These are phyloP conservation scores for Aspergillus sp. DNA, from an alignment of 2,329 filamentous ascomycete genomes.

Conservation along the genomic window DNA sequence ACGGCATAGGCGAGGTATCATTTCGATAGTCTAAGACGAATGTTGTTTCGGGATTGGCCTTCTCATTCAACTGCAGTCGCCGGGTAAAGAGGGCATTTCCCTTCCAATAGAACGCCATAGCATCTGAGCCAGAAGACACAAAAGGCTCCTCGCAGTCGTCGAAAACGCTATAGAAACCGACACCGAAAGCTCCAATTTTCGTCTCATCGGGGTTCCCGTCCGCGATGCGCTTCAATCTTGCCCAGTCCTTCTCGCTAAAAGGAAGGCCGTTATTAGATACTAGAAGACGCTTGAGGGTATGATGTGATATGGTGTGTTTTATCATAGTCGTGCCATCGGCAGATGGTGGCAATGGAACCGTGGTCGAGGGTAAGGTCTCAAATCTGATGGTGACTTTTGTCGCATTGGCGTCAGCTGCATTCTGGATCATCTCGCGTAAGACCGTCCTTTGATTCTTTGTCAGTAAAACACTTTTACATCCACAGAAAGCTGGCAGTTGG, in stretches of 20 bases:
- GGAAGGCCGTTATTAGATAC: constrained; percentile 90
- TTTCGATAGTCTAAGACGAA: constrained; percentile 95
- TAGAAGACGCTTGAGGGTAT: constrained; percentile 82
- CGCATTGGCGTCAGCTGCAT: constrained; percentile 95
- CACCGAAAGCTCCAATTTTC: constrained; percentile 97
- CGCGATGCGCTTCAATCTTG: constrained; percentile 90
- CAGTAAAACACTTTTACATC: constrained; percentile 25
- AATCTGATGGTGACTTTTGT: constrained; percentile 86
- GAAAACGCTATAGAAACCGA: constrained; percentile 98
- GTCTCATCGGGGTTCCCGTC: constrained; percentile 98
- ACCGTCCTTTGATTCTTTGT: constrained; percentile 49
- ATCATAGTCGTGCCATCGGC: constrained; percentile 69
- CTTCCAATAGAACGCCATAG: constrained; percentile 99
- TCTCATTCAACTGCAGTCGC: constrained; percentile 70
- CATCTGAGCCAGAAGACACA: constrained; percentile 85
- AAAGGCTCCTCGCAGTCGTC: constrained; percentile 98
- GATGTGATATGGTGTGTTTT: constrained; percentile 79
- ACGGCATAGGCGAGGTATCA: constrained; percentile 79
- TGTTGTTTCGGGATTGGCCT: constrained; percentile 70
- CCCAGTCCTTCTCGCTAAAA: constrained; percentile 91
- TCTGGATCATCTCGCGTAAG: constrained; percentile 91
- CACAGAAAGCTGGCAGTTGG: not conserved
- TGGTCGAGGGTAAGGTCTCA: constrained; percentile 82
- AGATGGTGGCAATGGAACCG: constrained; percentile 66
- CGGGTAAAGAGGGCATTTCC: constrained; percentile 96